Evolutionary conservation across 306 rosid genomes (phyloP).

Genomic region (Rubus parviflorus): DNA sequence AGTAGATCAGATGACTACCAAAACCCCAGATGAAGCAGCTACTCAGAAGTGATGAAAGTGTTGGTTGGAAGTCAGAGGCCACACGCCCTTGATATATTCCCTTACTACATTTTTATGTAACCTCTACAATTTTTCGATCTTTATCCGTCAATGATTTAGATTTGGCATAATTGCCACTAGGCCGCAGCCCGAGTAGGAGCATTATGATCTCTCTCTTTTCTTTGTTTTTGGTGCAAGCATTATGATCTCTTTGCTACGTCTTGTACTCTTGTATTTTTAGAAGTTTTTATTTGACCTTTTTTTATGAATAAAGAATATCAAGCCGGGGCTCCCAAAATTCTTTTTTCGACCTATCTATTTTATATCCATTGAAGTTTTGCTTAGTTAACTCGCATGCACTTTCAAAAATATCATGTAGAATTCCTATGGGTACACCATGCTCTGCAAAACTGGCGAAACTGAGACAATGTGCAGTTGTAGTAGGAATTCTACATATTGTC

Average conservation of each 20-base stretch:
- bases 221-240: no score
- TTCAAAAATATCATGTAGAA: not conserved
- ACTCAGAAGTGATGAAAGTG: constrained; percentile 22
- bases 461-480: no score
- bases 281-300: constrained; percentile 20
- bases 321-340: not conserved
- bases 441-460: no score
- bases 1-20: constrained; percentile 92
- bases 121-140: not conserved
- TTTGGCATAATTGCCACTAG: not conserved
- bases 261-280: not conserved
- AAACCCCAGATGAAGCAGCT: constrained; percentile 76
- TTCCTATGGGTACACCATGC: no score
- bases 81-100: not conserved
- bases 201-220: not conserved
- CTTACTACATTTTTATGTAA: constrained; percentile 2
- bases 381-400: not conserved
- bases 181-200: not conserved
- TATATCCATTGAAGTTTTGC: not conserved
- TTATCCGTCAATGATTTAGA: not conserved
- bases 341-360: not conserved
- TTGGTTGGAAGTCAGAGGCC: not conserved
- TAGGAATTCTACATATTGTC: no score
- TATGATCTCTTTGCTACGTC: not conserved
- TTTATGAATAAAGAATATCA: constrained; percentile 2